phyloP scores from a whole-genome alignment of 2,329 filamentous ascomycete genomes.

The Fusarium sp. region DNA sequence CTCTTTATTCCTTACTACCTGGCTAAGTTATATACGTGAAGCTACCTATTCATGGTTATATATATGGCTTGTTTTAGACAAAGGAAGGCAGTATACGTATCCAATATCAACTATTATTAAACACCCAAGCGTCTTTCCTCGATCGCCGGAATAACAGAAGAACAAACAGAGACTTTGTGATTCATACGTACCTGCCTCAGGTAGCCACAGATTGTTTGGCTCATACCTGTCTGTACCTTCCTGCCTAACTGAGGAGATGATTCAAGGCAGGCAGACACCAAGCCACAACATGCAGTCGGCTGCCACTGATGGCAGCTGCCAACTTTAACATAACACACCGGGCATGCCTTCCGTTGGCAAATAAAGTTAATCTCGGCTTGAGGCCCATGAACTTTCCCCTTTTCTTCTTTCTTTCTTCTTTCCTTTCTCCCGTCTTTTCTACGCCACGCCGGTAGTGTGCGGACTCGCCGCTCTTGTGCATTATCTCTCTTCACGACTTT shows the following conservation, averaged over 20 bases:
- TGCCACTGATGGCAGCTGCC: conserved; percentile 37
- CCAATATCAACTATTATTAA: too few relatives aligned
- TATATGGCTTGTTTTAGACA: too few relatives aligned
- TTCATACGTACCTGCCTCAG: too few relatives aligned
- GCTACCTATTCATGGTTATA: too few relatives aligned
- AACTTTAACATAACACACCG: conserved; percentile 20
- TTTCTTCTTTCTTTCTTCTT: neutral
- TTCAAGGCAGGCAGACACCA: conserved; percentile 11
- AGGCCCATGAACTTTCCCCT: neutral
- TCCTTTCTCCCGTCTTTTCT: neutral
- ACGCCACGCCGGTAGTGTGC: conserved; percentile 5
- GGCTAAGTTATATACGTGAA: too few relatives aligned
- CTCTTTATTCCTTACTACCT: too few relatives aligned
- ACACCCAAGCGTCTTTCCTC: too few relatives aligned
- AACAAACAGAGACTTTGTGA: too few relatives aligned
- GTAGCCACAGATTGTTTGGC: neutral
- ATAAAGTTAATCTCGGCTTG: neutral
- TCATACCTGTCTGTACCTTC: neutral
- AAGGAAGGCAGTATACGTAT: too few relatives aligned
- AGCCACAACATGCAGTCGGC: conserved; percentile 19
- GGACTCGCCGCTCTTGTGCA: conserved; percentile 1
- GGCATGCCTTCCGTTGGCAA: conserved; percentile 9
- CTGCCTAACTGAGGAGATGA: neutral
- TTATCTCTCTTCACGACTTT: conserved; percentile 5
- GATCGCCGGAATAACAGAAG: too few relatives aligned